These are phyloP conservation scores for Phialophora macrospora DNA, from an alignment of 2,329 filamentous ascomycete genomes.

Conservation along the genomic window DNA sequence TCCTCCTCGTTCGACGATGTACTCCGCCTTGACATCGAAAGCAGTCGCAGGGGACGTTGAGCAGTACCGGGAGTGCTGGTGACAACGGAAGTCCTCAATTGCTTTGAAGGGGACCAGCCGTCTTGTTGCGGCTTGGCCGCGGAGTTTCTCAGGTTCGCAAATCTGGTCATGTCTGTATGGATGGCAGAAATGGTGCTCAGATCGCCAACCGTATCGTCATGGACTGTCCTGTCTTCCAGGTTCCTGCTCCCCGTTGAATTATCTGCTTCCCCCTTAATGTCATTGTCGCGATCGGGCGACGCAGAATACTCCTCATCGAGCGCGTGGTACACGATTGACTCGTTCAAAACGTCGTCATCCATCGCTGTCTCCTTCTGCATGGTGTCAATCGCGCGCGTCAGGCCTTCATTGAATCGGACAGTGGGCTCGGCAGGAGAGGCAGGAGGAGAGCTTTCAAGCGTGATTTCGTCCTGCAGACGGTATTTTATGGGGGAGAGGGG, in stretches of 20 bases:
- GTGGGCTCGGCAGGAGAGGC: slow-evolving; percentile 40
- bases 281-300: slow-evolving; percentile 28
- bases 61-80: slow-evolving; percentile 58
- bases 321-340: slow-evolving; percentile 34
- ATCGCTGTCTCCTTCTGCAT: slow-evolving; percentile 48
- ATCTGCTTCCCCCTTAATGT: slow-evolving; percentile 30
- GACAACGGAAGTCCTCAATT: slow-evolving; percentile 37
- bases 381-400: slow-evolving; percentile 37
- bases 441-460: slow-evolving; percentile 34
- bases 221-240: slow-evolving; percentile 40
- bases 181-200: slow-evolving; percentile 90
- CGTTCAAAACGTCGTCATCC: slow-evolving; percentile 39
- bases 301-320: slow-evolving; percentile 17
- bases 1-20: slow-evolving; percentile 45
- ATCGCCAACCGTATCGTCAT: slow-evolving; percentile 49
- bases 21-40: slow-evolving; percentile 37
- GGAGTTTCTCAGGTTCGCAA: slow-evolving; percentile 73
- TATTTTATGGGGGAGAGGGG: slow-evolving; percentile 40
- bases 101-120: slow-evolving; percentile 52
- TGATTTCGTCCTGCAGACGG: slow-evolving; percentile 35
- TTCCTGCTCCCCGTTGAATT: slow-evolving; percentile 37
- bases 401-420: slow-evolving; percentile 41
- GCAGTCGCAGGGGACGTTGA: slow-evolving; percentile 45
- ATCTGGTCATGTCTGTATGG: slow-evolving; percentile 78
- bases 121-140: slow-evolving; percentile 57